These are phyloP conservation scores for Lachancea meyersii DNA, from an alignment of 805 yeast genomes.

Conservation along the genomic window DNA sequence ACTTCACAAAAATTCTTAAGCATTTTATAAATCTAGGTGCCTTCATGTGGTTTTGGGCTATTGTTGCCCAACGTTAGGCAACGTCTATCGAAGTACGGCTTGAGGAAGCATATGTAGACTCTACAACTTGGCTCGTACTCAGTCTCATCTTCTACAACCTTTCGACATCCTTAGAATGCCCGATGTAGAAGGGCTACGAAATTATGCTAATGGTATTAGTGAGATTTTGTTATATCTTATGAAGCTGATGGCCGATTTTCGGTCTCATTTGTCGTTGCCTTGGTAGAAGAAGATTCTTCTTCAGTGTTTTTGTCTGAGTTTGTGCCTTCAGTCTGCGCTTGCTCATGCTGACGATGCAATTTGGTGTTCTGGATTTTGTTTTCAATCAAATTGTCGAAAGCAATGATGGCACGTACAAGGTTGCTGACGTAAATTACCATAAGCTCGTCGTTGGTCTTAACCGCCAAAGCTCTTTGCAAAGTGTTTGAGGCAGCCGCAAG, in stretches of 20 bases:
- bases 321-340: slow-evolving; percentile 19
- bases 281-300: slow-evolving; percentile 17
- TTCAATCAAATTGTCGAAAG: slow-evolving; percentile 94
- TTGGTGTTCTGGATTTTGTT: slow-evolving; percentile 83
- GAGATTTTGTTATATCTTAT: not conserved
- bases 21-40: too few relatives aligned
- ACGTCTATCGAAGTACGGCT: too few relatives aligned
- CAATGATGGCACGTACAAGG: slow-evolving; percentile 87
- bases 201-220: not conserved
- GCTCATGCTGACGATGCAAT: slow-evolving; percentile 18
- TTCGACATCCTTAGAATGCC: too few relatives aligned
- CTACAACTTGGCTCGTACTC: too few relatives aligned
- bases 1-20: too few relatives aligned
- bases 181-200: too few relatives aligned
- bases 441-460: slow-evolving; percentile 91
- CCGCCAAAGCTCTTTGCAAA: slow-evolving; percentile 73
- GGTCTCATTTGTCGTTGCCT: not conserved
- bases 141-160: too few relatives aligned
- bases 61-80: too few relatives aligned
- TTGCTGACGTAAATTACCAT: slow-evolving; percentile 90
- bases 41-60: too few relatives aligned
- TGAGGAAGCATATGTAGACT: too few relatives aligned
- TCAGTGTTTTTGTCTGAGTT: slow-evolving; percentile 15
- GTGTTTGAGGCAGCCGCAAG: slow-evolving; percentile 39
- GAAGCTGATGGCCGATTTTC: not conserved